phyloP scores from a whole-genome alignment of 1,139 yeast species.

The Kluyveromyces sp. region DNA sequence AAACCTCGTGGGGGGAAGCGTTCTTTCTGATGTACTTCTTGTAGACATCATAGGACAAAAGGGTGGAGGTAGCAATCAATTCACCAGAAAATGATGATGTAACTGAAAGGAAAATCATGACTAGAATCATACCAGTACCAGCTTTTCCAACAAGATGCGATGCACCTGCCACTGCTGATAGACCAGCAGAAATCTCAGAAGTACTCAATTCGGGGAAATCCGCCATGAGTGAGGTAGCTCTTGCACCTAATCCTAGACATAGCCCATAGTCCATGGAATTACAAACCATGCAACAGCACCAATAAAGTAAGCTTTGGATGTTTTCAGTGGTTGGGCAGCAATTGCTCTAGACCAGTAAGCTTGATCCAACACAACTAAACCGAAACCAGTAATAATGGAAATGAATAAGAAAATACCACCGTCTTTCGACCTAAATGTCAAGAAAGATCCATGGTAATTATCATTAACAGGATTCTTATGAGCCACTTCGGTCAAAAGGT shows the following conservation, averaged over 20 bases:
- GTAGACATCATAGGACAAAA: constrained; percentile 41
- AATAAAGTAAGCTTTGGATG: constrained; percentile 36
- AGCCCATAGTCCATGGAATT: constrained; percentile 37
- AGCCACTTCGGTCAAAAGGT: constrained; percentile 33
- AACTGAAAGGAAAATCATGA: constrained; percentile 43
- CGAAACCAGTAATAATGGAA: constrained; percentile 34
- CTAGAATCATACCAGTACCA: constrained; percentile 37
- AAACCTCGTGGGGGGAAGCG: constrained; percentile 38
- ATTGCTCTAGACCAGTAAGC: constrained; percentile 36
- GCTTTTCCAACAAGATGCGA: constrained; percentile 38
- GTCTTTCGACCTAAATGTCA: constrained; percentile 39
- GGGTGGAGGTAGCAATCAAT: constrained; percentile 41
- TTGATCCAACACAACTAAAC: constrained; percentile 33
- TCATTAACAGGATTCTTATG: constrained; percentile 34
- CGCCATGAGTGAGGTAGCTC: constrained; percentile 28
- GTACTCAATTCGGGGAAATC: constrained; percentile 28
- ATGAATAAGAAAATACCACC: constrained; percentile 36
- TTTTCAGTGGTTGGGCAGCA: constrained; percentile 35
- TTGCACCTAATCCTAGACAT: constrained; percentile 37
- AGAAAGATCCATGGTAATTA: constrained; percentile 40
- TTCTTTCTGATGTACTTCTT: constrained; percentile 38
- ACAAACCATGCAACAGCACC: constrained; percentile 42
- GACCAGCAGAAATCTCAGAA: constrained; percentile 32
- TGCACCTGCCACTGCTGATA: constrained; percentile 39
- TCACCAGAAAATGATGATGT: constrained; percentile 46